Evolutionary conservation across 2,329 filamentous ascomycete species (phyloP).

Genomic region (Diplodia corticola): DNA sequence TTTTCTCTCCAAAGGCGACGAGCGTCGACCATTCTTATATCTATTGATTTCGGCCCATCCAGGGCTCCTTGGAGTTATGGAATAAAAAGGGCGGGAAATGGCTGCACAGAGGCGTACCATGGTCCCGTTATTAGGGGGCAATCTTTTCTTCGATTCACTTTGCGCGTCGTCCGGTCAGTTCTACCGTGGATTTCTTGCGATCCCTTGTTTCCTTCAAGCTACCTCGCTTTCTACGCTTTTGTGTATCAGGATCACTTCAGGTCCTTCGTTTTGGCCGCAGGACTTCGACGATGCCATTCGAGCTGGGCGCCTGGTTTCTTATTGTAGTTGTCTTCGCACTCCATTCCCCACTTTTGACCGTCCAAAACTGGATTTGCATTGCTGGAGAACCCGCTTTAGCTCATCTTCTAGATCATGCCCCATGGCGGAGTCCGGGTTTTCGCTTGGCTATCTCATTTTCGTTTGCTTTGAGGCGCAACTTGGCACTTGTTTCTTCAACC

Average conservation of each 20-base stretch:
- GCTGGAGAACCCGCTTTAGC: not conserved
- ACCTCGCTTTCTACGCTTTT: not conserved
- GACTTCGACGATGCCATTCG: not conserved
- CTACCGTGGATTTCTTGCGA: not conserved
- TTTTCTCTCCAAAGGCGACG: not conserved
- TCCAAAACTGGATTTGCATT: not conserved
- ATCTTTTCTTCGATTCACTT: not conserved
- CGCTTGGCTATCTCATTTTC: not conserved
- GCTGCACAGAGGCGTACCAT: constrained; percentile 3
- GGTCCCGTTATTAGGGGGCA: constrained; percentile 1
- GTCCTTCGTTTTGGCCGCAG: not conserved
- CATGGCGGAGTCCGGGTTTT: not conserved
- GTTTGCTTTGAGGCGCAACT: not conserved
- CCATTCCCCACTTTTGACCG: not conserved
- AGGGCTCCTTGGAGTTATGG: not conserved
- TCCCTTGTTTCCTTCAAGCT: not conserved
- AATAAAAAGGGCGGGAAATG: not conserved
- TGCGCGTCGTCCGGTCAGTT: not conserved
- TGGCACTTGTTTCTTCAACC: not conserved
- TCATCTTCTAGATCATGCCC: constrained; percentile 10
- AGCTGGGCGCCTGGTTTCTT: not conserved
- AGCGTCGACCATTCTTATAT: not conserved
- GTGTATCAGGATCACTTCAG: not conserved
- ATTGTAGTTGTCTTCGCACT: not conserved
- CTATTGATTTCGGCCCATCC: not conserved